A percentile compares a stretch with the other conserved stretches of the same genome.
Conservation (phyloP, 148 eudicot genomes). For the Selenicereus undatus region DNA sequence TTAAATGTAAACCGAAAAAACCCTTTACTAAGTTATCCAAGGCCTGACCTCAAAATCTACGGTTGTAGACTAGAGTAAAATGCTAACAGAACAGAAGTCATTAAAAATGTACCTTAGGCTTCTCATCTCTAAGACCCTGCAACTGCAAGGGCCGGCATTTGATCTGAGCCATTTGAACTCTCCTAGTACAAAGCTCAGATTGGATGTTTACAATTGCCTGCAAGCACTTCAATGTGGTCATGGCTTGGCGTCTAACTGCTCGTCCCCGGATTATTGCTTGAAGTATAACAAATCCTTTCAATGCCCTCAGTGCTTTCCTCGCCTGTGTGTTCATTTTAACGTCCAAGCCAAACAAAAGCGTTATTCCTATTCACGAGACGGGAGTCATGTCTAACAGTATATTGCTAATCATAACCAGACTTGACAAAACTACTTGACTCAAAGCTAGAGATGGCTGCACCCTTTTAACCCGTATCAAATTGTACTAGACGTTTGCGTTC, state of each 20-base stretch:
- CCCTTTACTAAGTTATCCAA: too few species aligned
- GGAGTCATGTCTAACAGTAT: background rate
- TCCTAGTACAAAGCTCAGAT: slow-evolving; percentile 56
- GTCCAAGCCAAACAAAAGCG: background rate
- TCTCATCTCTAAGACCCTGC: slow-evolving; percentile 10
- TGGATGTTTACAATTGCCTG: slow-evolving; percentile 74
- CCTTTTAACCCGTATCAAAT: too few species aligned
- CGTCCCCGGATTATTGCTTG: slow-evolving; percentile 76
- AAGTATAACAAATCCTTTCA: slow-evolving; percentile 74
- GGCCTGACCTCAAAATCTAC: too few species aligned
- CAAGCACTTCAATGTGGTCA: slow-evolving; percentile 60
- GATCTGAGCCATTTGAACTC: slow-evolving; percentile 39
- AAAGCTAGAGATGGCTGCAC: too few species aligned
- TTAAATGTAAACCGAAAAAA: too few species aligned
- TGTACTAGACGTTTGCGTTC: too few species aligned
- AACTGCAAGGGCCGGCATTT: slow-evolving; percentile 3
- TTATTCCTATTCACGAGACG: background rate
- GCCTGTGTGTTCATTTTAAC: slow-evolving; percentile 38
- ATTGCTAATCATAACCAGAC: background rate
- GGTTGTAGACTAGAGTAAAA: too few species aligned
- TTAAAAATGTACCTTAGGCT: slow-evolving; percentile 20
- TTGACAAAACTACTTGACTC: background rate
- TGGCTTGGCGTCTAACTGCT: slow-evolving; percentile 69
- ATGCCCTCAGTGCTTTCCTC: slow-evolving; percentile 73
- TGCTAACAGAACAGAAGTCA: too few species aligned